Conservation (phyloP, 176 grass and related monocot species). For the Guadua angustifolia region DNA sequence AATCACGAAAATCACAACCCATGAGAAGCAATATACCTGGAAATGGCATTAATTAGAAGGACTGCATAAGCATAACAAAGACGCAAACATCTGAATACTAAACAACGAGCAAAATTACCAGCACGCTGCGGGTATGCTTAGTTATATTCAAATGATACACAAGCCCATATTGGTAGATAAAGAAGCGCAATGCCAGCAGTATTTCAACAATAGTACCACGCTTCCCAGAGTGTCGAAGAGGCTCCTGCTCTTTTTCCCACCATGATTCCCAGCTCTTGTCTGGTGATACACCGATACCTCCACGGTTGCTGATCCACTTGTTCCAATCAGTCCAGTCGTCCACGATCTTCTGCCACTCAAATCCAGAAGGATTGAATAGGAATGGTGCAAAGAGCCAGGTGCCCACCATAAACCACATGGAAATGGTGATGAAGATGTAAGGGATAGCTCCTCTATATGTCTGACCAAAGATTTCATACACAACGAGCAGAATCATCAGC, state of each 20-base stretch:
- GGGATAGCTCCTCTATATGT: conserved; percentile 80
- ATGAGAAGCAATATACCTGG: conserved; percentile 89
- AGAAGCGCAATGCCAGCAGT: conserved; percentile 83
- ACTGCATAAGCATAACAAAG: not conserved
- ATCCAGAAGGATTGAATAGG: conserved; percentile 94
- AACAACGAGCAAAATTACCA: conserved; percentile 61
- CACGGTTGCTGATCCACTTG: conserved; percentile 95
- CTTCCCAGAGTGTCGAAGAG: conserved; percentile 84
- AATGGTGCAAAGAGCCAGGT: conserved; percentile 96
- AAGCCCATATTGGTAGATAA: conserved; percentile 96
- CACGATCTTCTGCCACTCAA: conserved; percentile 99
- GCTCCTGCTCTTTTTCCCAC: conserved; percentile 98
- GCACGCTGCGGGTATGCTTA: conserved; percentile 68
- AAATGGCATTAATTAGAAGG: conserved; percentile 34
- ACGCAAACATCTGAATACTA: not conserved
- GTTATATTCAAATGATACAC: conserved; percentile 97
- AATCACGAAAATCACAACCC: conserved; percentile 85
- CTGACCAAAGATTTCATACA: conserved; percentile 91
- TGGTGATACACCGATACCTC: conserved; percentile 84
- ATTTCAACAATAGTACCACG: conserved; percentile 84
- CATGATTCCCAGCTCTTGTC: conserved; percentile 98
- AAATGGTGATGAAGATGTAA: conserved; percentile 92
- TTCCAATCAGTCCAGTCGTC: conserved; percentile 99
- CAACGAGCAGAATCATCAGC: conserved; percentile 87
- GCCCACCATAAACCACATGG: conserved; percentile 99